phyloP scores from a whole-genome alignment of 1,139 yeast genomes.

The Debaryomyces psychrophilus region DNA sequence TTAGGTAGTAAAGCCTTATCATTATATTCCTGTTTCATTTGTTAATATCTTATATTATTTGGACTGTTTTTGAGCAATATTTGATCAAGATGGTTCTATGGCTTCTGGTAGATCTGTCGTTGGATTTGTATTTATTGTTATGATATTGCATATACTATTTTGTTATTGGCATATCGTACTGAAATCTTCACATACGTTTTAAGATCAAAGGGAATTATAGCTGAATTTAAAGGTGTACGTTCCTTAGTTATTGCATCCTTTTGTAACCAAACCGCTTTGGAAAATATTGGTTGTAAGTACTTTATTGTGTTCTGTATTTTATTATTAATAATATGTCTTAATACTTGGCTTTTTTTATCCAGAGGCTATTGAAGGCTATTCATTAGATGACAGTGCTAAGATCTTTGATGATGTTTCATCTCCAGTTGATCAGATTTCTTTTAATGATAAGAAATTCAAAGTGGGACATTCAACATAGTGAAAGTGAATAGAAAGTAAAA shows the following conservation, averaged over 20 bases:
- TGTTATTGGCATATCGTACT: conserved; percentile 41
- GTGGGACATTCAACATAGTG: no score
- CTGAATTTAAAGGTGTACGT: conserved; percentile 2
- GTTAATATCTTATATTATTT: conserved; percentile 41
- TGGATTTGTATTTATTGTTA: conserved; percentile 47
- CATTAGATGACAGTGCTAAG: no score
- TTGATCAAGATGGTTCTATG: conserved; percentile 16
- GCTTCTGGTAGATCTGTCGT: conserved; percentile 46
- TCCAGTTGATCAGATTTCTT: no score
- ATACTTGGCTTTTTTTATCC: no score
- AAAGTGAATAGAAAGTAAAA: no score
- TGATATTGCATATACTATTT: conserved; percentile 42
- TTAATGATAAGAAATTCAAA: no score
- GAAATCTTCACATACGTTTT: conserved; percentile 48
- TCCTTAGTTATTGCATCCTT: conserved; percentile 24
- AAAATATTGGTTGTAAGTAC: conserved; percentile 58
- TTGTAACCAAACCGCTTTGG: conserved; percentile 63
- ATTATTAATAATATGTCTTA: no score
- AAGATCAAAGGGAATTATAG: conserved; percentile 36
- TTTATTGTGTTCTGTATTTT: conserved; percentile 42
- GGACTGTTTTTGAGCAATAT: conserved; percentile 39
- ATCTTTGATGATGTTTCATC: no score
- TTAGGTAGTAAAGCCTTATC: conserved; percentile 52
- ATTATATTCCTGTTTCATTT: conserved; percentile 37
- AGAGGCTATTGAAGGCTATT: no score